Conservation (phyloP, 83 land plant species). For the Thuja plicata region DNA sequence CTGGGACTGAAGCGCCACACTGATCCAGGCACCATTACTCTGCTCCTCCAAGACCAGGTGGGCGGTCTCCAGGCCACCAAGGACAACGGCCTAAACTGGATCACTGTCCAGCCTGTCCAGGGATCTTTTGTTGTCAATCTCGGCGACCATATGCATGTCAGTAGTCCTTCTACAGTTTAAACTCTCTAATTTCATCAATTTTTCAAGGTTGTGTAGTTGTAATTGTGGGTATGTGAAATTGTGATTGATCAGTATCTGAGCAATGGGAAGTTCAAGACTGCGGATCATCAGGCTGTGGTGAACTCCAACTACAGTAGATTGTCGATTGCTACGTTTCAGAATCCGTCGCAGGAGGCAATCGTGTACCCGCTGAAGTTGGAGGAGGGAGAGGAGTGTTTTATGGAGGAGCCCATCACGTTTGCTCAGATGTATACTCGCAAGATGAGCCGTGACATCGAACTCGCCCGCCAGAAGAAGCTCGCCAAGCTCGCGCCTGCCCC, state of each 20-base stretch:
- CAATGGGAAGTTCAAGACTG: constrained; percentile 75
- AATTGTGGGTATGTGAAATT: not conserved
- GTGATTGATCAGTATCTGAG: constrained; percentile 41
- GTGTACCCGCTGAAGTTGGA: constrained; percentile 50
- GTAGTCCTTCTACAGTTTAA: not conserved
- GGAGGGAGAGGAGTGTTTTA: constrained; percentile 47
- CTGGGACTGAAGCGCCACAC: constrained; percentile 64
- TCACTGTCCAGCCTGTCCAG: constrained; percentile 52
- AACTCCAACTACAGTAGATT: constrained; percentile 51
- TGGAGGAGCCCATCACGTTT: too few species aligned
- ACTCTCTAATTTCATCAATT: too few species aligned
- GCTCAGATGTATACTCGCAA: too few species aligned
- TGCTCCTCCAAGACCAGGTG: constrained; percentile 64
- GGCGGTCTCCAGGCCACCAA: constrained; percentile 60
- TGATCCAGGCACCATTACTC: constrained; percentile 59
- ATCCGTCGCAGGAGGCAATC: constrained; percentile 51
- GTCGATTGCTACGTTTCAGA: constrained; percentile 64
- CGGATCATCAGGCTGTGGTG: constrained; percentile 77
- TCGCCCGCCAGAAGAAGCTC: constrained; percentile 46
- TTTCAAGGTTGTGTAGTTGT: too few species aligned
- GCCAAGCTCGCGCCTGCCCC: constrained; percentile 20
- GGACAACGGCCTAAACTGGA: constrained; percentile 54
- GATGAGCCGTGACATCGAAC: too few species aligned
- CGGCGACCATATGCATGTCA: constrained; percentile 70
- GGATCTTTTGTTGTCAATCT: constrained; percentile 17